Percentiles rank a stretch among this genome's conserved stretches.
phyloP scores from a whole-genome alignment of 176 grass and related monocot species.

The Triticum aestivum region DNA sequence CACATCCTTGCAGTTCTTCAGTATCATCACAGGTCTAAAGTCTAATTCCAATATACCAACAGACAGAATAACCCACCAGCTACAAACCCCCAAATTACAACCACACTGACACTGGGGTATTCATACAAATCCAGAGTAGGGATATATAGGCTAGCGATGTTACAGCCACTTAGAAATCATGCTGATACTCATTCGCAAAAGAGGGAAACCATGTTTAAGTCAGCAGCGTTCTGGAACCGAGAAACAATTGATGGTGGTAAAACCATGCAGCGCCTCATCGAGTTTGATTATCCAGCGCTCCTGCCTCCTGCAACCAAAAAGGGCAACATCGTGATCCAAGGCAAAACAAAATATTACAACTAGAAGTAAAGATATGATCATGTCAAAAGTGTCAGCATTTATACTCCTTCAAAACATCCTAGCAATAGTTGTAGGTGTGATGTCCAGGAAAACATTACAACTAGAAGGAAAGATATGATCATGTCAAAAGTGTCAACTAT shows the following conservation, averaged over 20 bases:
- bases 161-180: neutral
- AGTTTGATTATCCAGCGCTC: neutral
- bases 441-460: no score
- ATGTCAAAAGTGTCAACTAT: no score
- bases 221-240: neutral
- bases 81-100: neutral
- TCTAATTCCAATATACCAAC: neutral
- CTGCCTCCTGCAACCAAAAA: slow-evolving; percentile 24
- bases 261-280: neutral
- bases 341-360: neutral
- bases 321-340: neutral
- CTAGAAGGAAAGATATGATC: no score
- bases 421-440: no score
- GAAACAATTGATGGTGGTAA: neutral
- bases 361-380: neutral
- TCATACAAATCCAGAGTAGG: neutral
- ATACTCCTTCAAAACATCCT: no score
- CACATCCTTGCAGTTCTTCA: neutral
- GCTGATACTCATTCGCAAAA: neutral
- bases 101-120: neutral
- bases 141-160: neutral
- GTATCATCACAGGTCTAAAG: neutral
- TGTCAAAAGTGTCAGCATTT: no score
- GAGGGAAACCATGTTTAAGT: neutral
- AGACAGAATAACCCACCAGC: neutral